These are phyloP conservation scores for Tricladium varicosporioides DNA, from an alignment of 2,329 filamentous ascomycete species.

Conservation along the genomic window DNA sequence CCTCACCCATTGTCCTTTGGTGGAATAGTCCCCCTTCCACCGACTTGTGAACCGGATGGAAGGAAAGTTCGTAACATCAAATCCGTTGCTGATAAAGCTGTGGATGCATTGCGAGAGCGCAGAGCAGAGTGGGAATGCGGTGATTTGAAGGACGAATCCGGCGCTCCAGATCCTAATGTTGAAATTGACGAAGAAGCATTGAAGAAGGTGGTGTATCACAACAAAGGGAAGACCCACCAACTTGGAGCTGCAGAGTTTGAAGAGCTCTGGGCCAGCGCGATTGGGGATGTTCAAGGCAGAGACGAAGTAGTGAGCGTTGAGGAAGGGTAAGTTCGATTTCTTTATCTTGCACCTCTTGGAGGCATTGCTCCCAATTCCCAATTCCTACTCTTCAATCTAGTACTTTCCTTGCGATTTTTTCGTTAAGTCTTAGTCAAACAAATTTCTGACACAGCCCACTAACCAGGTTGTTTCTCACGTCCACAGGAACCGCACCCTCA, in stretches of 20 bases:
- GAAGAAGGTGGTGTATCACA: slow-evolving; percentile 62
- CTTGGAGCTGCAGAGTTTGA: slow-evolving; percentile 87
- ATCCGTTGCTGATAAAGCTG: slow-evolving; percentile 80
- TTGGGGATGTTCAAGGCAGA: slow-evolving; percentile 65
- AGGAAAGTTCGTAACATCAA: slow-evolving; percentile 87
- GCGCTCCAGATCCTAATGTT: slow-evolving; percentile 54
- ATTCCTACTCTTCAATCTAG: background rate
- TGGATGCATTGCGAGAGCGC: slow-evolving; percentile 82
- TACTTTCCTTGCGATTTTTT: slow-evolving; percentile 10
- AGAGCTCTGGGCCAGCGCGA: slow-evolving; percentile 74
- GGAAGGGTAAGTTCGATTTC: slow-evolving; percentile 49
- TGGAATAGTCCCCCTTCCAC: slow-evolving; percentile 79
- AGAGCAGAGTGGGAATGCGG: slow-evolving; percentile 91
- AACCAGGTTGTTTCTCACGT: slow-evolving; percentile 76
- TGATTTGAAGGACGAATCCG: slow-evolving; percentile 61
- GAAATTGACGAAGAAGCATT: slow-evolving; percentile 69
- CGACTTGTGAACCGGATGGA: slow-evolving; percentile 91
- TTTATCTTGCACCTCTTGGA: slow-evolving; percentile 20
- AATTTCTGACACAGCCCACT: slow-evolving; percentile 64
- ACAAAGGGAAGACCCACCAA: slow-evolving; percentile 59
- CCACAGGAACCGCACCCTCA: slow-evolving; percentile 69
- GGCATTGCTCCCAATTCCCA: slow-evolving; percentile 17
- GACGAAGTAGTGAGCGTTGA: slow-evolving; percentile 57
- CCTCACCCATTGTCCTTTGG: slow-evolving; percentile 80
- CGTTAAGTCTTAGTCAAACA: slow-evolving; percentile 37